Evolutionary conservation across 2,329 filamentous ascomycete species (phyloP).

Genomic region (Epichloe elymi): DNA sequence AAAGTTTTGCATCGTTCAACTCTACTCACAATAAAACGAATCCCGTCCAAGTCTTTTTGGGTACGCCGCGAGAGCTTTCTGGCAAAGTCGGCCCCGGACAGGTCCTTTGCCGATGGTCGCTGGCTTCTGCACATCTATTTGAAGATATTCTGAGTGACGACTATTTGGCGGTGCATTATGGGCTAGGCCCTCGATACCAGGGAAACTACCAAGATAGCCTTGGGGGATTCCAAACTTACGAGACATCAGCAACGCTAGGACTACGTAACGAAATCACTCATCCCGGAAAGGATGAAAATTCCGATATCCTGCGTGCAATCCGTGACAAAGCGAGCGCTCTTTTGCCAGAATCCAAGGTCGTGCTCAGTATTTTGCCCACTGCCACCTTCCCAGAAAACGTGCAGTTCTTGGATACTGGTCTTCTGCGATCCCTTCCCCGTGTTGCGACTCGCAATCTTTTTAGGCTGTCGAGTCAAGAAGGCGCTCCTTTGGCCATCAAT

Average conservation of each 20-base stretch:
- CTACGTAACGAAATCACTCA: constrained; percentile 84
- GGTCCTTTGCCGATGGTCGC: constrained; percentile 69
- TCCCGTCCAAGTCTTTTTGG: constrained; percentile 82
- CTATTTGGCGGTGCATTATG: constrained; percentile 77
- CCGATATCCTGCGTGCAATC: constrained; percentile 83
- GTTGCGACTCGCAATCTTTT: constrained; percentile 50
- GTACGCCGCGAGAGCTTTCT: constrained; percentile 81
- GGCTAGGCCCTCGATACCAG: constrained; percentile 79
- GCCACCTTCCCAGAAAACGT: constrained; percentile 74
- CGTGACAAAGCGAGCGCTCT: constrained; percentile 71
- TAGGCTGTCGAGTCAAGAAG: constrained; percentile 28
- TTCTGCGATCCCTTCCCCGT: constrained; percentile 65
- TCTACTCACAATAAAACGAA: constrained; percentile 43
- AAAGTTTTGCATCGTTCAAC: constrained; percentile 58
- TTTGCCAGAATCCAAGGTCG: constrained; percentile 65
- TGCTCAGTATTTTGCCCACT: constrained; percentile 72
- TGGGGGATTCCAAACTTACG: constrained; percentile 86
- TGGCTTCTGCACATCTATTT: constrained; percentile 82
- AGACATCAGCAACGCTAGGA: constrained; percentile 80
- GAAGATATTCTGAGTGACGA: constrained; percentile 84
- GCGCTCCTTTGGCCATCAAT: constrained; percentile 74
- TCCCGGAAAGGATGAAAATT: constrained; percentile 77
- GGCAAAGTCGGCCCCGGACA: constrained; percentile 59
- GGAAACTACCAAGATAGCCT: constrained; percentile 96
- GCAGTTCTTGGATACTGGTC: constrained; percentile 60